Percentiles rank a stretch among this genome's conserved stretches.
Evolutionary conservation across 2,329 filamentous ascomycete species (phyloP).

Genomic region (Monosporascus sp.): DNA sequence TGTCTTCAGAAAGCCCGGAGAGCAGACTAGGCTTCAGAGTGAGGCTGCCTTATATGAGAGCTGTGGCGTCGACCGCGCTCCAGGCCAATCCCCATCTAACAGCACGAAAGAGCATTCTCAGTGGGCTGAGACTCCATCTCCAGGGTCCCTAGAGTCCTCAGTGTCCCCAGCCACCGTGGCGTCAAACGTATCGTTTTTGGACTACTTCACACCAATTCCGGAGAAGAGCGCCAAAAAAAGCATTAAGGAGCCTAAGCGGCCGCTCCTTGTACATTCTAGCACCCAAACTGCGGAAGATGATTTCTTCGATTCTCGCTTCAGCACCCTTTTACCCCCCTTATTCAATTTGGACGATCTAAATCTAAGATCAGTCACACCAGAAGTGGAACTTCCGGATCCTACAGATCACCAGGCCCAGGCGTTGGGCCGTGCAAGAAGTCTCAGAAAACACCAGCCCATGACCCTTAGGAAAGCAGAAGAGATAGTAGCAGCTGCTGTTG

Average conservation of each 20-base stretch:
- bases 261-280: conserved; percentile 19
- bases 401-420: conserved; percentile 32
- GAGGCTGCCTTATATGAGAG: no score
- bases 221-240: conserved; percentile 11
- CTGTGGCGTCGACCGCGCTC: no score
- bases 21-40: no score
- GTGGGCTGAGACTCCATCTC: neutral
- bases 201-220: conserved; percentile 14
- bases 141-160: neutral
- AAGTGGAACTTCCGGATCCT: conserved; percentile 39
- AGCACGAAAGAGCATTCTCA: neutral
- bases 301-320: conserved; percentile 2
- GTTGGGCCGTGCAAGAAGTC: conserved; percentile 35
- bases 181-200: conserved; percentile 10
- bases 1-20: no score
- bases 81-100: no score
- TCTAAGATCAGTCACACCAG: conserved; percentile 39
- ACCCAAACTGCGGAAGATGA: conserved; percentile 23
- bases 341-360: conserved; percentile 21
- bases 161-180: neutral
- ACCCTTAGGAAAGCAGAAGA: conserved; percentile 45
- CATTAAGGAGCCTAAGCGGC: conserved; percentile 12
- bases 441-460: conserved; percentile 40
- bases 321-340: conserved; percentile 12
- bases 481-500: conserved; percentile 46